Percentiles rank a stretch among this genome's conserved stretches.
These are phyloP conservation scores for Nicotiana tabacum DNA, from an alignment of 257 asterid species.

Conservation along the genomic window DNA sequence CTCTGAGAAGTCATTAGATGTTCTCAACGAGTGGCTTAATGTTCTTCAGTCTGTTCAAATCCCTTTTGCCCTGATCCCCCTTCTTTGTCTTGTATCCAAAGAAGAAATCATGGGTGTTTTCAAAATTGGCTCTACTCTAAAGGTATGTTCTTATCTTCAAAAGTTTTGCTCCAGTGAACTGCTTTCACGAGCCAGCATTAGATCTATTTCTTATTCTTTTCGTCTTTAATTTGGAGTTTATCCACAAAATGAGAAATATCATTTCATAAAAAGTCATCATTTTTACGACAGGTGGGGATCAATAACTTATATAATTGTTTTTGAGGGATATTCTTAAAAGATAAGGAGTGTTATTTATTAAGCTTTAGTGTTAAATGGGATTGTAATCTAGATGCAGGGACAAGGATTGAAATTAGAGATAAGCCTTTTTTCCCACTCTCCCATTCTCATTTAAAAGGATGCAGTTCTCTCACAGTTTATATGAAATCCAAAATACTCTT, in stretches of 20 bases:
- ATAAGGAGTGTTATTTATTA: background rate
- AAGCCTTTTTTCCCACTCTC: background rate
- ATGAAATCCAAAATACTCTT: background rate
- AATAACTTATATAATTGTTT: background rate
- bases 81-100: conserved; percentile 66
- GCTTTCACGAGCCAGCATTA: background rate
- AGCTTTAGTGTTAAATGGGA: background rate
- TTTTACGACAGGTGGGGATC: background rate
- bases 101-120: conserved; percentile 80
- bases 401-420: background rate
- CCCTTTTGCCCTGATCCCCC: conserved; percentile 78
- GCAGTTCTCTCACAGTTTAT: background rate
- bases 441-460: background rate
- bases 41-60: conserved; percentile 78
- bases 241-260: background rate
- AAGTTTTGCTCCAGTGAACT: background rate
- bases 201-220: background rate
- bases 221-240: background rate
- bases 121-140: conserved; percentile 55
- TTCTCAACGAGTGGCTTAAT: conserved; percentile 77
- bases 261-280: background rate
- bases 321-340: background rate
- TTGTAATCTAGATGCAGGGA: background rate
- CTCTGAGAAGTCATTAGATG: conserved; percentile 56
- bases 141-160: conserved; percentile 33